A percentile compares a stretch with the other conserved stretches of the same genome.
Evolutionary conservation across 257 asterid genomes (phyloP).

Genomic region (Thymus quinquecostatus): DNA sequence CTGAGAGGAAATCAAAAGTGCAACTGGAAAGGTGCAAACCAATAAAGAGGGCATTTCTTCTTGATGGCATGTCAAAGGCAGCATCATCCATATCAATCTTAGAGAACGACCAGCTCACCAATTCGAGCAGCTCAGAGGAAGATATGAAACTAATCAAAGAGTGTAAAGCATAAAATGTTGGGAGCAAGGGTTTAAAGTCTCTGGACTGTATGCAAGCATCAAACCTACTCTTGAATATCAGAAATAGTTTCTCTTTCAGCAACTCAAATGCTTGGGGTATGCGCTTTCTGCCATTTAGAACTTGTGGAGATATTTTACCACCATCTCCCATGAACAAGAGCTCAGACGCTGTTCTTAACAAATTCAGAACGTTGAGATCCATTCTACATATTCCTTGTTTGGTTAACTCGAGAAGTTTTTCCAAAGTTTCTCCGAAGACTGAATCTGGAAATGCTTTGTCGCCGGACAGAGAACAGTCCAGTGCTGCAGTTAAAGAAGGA

Average conservation of each 20-base stretch:
- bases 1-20: constrained; percentile 58
- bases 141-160: constrained; percentile 45
- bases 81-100: constrained; percentile 47
- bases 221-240: constrained; percentile 61
- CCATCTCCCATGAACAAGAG: constrained; percentile 43
- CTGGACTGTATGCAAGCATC: constrained; percentile 49
- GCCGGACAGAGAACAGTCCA: constrained; percentile 59
- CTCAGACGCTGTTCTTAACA: constrained; percentile 59
- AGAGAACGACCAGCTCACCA: constrained; percentile 71
- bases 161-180: constrained; percentile 53
- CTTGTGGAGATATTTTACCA: constrained; percentile 39
- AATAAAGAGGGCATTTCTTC: constrained; percentile 49
- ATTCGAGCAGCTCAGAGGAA: constrained; percentile 59
- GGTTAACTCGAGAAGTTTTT: constrained; percentile 52
- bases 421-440: constrained; percentile 46
- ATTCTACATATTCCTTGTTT: constrained; percentile 48
- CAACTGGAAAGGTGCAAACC: constrained; percentile 66
- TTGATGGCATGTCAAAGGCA: constrained; percentile 38
- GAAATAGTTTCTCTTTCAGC: constrained; percentile 56
- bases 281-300: constrained; percentile 38
- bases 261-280: constrained; percentile 51
- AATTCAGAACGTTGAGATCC: constrained; percentile 65
- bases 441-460: constrained; percentile 48
- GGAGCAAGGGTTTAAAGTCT: constrained; percentile 56
- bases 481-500: constrained; percentile 60